Evolutionary conservation across 2,329 filamentous ascomycete species (phyloP), one percentile per base, ranked within the genome.

Genomic region (Cercospora sojina): DNA sequence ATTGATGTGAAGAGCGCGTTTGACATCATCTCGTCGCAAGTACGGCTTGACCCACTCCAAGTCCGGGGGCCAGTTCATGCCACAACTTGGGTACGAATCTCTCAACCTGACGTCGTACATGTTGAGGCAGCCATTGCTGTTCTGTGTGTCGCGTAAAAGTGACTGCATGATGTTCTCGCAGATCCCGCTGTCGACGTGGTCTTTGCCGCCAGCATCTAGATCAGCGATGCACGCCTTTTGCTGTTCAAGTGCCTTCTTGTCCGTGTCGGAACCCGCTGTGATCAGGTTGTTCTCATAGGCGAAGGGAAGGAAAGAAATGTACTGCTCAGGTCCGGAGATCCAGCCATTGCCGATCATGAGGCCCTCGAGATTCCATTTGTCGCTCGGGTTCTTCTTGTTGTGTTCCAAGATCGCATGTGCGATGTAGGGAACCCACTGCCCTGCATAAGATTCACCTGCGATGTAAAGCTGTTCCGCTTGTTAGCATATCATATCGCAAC

Each of bases 11-110:
- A 99, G 83, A 0, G 95, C 95, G 4, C 83, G 75, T 27, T 87
- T 83, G 13, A 99, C 95, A 57, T 97, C 92, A n/a, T 83, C 75
- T 64, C 89, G 89, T 65, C 91, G 90, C 61, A 99, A 86, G 78
- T 98, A 99, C 0, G 93, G 92, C 5, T 88, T 91, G 23, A 99
- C 86, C 59, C 86, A 77, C 56, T 80, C 79, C 74, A 99, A 83
- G 80, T 99, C 95, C 70, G 93, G 91, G 32, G 95, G 95, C 96
- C 96, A 99, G 81, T 93, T 94, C 93, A 97, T 97, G 72, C 95
- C 95, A 78, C 95, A 99, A 69, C 89, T 90, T 4, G 91, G 90
- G 78, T 87, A 92, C 6, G 82, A 82, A 79, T 99, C 95, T 70
- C 84, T 88, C 56, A 97, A 85, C 56, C 94, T 91, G 62, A 98